Base-by-base conservation (phyloP, 78 protist genomes). In the Dictyostelium intermedium region DNA sequence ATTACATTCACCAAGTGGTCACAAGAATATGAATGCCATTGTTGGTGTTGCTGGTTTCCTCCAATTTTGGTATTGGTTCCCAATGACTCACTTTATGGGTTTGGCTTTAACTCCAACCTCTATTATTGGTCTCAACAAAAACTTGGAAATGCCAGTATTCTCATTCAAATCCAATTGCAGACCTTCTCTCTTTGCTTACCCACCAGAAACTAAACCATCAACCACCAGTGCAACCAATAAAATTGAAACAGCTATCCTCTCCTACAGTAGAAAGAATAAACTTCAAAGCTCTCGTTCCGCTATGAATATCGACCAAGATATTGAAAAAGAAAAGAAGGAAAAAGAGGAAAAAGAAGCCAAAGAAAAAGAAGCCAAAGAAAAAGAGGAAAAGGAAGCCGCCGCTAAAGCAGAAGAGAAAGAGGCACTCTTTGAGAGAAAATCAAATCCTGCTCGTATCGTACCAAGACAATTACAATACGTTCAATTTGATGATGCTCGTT, bases 31-130 rank as follows among this genome's bases (percentile, higher is more conserved):
- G 93, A 73, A 87, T 53, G 77, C 97, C 20, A 87, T 94, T 6
- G 95, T 97, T 14, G 99, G 99, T 45, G 23, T 97, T 85, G 98
- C 97, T 14, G 82, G 98, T 39, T 98, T 99, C 98, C 41, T 84
- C n/a, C 99, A 98, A 85, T 98, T 89, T 94, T 98, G 99, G 99
- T 98, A 91, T 93, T 99, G 99, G 99, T 97, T 96, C 92, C 99
- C 99, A 74, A 84, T 97, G 91, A 66, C 97, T 25, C 97, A 97
- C 86, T 97, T 98, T 66, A 4, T 99, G 47, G 78, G 98, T 20
- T 84, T 99, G 34, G 98, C 99, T 3, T 93, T 99, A 82, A 73
- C 97, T 23, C 99, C 99, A 18, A 99, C 99, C 39, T 92, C 98
- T 35, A 63, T 98, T 63, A 98, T 98, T 25, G 99, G 98, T 76